phyloP scores from a whole-genome alignment of 805 yeast genomes.

The Dipodascopsis tothii region DNA sequence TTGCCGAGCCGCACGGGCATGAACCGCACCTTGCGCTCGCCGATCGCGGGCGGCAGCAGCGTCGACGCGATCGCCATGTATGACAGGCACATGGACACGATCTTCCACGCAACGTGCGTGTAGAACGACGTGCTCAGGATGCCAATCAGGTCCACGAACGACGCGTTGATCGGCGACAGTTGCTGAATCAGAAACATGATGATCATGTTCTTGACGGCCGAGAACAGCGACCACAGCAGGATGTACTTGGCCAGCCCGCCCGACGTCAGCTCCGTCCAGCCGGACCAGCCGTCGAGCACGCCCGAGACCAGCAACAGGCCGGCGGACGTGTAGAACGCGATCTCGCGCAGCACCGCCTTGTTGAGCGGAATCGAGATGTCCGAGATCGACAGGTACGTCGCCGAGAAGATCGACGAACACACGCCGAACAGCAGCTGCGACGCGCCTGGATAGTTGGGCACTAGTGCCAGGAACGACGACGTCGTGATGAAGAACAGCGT shows the following conservation, averaged over 20 bases:
- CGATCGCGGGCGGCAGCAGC: slow-evolving; percentile 13
- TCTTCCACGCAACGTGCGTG: slow-evolving; percentile 21
- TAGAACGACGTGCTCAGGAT: slow-evolving; percentile 15
- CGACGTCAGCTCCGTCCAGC: slow-evolving; percentile 16
- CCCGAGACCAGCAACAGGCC: slow-evolving; percentile 20
- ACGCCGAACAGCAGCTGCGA: slow-evolving; percentile 21
- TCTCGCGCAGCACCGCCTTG: slow-evolving; percentile 19
- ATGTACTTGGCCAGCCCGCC: slow-evolving; percentile 15
- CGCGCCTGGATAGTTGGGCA: slow-evolving; percentile 21
- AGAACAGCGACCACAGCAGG: slow-evolving; percentile 16
- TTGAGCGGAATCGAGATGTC: slow-evolving; percentile 20
- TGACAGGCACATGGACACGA: slow-evolving; percentile 18
- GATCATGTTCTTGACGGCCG: slow-evolving; percentile 19
- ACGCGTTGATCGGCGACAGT: slow-evolving; percentile 21
- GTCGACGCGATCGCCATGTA: slow-evolving; percentile 22
- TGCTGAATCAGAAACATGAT: slow-evolving; percentile 21
- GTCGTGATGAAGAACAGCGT: slow-evolving; percentile 15
- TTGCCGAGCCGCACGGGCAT: slow-evolving; percentile 11
- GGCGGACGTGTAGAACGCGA: slow-evolving; percentile 12
- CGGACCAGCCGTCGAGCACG: slow-evolving; percentile 21
- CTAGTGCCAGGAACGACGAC: slow-evolving; percentile 20
- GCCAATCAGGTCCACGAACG: slow-evolving; percentile 21
- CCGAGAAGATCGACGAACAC: slow-evolving; percentile 20
- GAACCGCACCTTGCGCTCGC: slow-evolving; percentile 8
- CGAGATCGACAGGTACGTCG: slow-evolving; percentile 20